Evolutionary conservation across 768 basidiomycete genomes (phyloP), one percentile per base, ranked within the genome.

Genomic region (Baorangia bicolor): DNA sequence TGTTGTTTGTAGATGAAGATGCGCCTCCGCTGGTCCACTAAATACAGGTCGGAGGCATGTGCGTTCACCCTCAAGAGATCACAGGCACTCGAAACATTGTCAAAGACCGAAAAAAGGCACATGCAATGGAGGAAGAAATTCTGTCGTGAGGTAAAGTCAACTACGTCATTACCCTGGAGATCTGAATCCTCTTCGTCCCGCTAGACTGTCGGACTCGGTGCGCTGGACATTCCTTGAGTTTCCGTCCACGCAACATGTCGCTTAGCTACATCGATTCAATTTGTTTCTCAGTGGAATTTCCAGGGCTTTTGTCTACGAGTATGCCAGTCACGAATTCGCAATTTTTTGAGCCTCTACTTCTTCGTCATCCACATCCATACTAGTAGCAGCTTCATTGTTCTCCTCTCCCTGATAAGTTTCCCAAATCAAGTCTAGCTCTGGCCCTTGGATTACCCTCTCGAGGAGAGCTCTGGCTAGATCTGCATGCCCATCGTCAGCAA

Each of bases 371-470:
- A 83, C 81, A 34, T 85, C 84, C 42, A 74, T 74, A n/a, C n/a
- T n/a, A n/a, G n/a, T n/a, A 27, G 42, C 61, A 18, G 42, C 33
- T 9, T 74, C 75, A 60, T 69, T 74, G 13, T 68, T 70, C 23
- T 75, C 73, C 20, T 81, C 78, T 41, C 66, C 66, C 13, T 85
- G 81, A 65, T 81, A 87, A 10, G 81, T 81, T 53, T 75, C 77
- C 81, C 84, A 88, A 23, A 87, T 77, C 45, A 74, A 76, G 58
- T 88, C 87, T n/a, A 77, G 73, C 61, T 89, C 86, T 8, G 87
- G 87, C 0, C 87, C 87, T 63, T 86, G 85, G 27, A 88, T 81
- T n/a, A 88, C 83, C 21, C 79, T 69, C 51, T 88, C 86, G 46
- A 89, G 69, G 20, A 89, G 76, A 21, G 82, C 80, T 59, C 81